Base-by-base conservation (phyloP, 2,329 filamentous ascomycete genomes). In the Paraconiothyrium sp. region DNA sequence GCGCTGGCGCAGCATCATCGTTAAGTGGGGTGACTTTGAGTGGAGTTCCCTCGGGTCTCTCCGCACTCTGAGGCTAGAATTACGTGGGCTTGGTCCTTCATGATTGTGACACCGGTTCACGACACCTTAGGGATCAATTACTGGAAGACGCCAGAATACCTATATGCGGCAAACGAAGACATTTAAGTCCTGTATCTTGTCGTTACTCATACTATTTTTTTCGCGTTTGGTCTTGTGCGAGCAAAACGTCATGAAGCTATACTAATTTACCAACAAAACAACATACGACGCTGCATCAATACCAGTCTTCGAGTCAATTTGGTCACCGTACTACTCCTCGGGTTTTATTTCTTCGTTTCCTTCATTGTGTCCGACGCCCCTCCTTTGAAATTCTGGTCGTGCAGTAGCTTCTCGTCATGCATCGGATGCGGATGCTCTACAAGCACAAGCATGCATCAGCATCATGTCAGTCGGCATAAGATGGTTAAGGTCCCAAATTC, bases 401-500 rank as follows among this genome's bases (percentile, higher is more conserved):
- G 50, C 35, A 27, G n/a, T 35, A 41, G 14, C 35, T 41, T 41
- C 20, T 41, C 34, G 13, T 41, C 50, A 30, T 39, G 35, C 50
- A 41, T 24, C 34, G 34, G 50, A 1, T 52, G 50, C 34, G 34
- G 14, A 27, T 52, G 50, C 35, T 52, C 50, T 52, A n/a, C 30
- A 16, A 37, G 13, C 50, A 41, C 35, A 24, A 16, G 22, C 22
- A 11, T 52, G 13, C 24, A 20, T 39, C 34, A 27, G 27, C 27
- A 30, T 30, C 27, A 6, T 30, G 6, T 6, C 27, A 30, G 27
- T 30, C 27, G 27, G 30, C 22, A n/a, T 11, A 47, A 10, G 6
- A 27, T 22, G 22, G 2, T 24, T 22, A 27, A 47, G 16, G 14
- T 30, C n/a, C 7, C n/a, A 47, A 24, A 47, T 47, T 4, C 44